Evolutionary conservation across 345 rosid species (phyloP), one percentile per base, ranked within the genome.

Genomic region (Bruguiera sexangula): DNA sequence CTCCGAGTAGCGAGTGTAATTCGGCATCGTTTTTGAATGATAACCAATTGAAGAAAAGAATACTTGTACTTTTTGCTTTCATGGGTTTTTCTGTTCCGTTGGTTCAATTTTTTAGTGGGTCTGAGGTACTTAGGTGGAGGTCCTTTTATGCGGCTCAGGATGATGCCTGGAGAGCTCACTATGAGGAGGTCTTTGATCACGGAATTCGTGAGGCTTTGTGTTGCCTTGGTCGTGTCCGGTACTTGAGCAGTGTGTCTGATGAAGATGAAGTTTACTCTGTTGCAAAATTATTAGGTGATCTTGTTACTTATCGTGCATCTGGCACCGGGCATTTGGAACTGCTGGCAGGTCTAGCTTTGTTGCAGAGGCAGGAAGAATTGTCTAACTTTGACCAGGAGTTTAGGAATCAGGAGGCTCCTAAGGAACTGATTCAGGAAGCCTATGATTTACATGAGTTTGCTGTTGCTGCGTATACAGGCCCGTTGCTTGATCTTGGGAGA

Each of bases 401-500:
- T 55, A 66, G 29, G 60, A 31, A 11, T 18, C 60, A 56, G 43
- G 89, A 83, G 79, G 97, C 96, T 69, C 92, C 96, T 30, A 64
- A 75, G 59, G 83, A 84, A 68, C 80, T 59, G 65, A 84, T 94
- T 34, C 80, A 81, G 69, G 92, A 80, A 63, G 97, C 97, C 57
- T 79, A 84, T 68, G 39, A 71, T 66, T 80, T 94, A 69, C 96
- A 91, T 79, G 81, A 79, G 71, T 94, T 91, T 80, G 96, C 98
- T 80, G 97, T 89, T 83, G 98, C 96, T 72, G 96, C 97, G 21
- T 94, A 94, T 77, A 91, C 98, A 26, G 98, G 97, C 6, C 97
- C 96, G 32, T 71, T 94, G 68, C 97, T 91, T 60, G 97, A 94
- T 81, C 73, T 89, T 60, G 98, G 98, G 76, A 89, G 97, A 78